Conservation (phyloP, 2,329 filamentous ascomycete species). For the Sporothrix protearum region DNA sequence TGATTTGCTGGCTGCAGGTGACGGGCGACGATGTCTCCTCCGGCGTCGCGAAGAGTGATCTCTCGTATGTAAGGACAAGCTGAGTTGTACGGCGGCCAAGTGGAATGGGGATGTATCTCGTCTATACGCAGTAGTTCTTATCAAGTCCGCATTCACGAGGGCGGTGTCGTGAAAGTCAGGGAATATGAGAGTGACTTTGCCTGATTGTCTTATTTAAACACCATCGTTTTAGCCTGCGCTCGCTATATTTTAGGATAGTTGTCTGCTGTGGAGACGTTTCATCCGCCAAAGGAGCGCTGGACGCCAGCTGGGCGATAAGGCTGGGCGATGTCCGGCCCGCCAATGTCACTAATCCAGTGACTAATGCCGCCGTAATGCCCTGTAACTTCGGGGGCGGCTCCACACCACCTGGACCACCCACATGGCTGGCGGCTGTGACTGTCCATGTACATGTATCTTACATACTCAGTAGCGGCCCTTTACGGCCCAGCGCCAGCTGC, state of each 20-base stretch:
- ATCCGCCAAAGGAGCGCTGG: background rate
- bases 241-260: background rate
- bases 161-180: background rate
- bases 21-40: background rate
- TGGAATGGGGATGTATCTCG: background rate
- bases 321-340: background rate
- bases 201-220: background rate
- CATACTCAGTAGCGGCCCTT: background rate
- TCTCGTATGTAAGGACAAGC: background rate
- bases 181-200: background rate
- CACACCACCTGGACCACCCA: background rate
- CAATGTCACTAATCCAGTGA: background rate
- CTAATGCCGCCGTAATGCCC: slow-evolving; percentile 2
- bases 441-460: too few relatives aligned
- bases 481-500: slow-evolving; percentile 2
- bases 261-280: background rate
- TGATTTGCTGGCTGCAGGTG: slow-evolving; percentile 19
- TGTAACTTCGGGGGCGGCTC: background rate
- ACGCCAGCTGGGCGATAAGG: background rate
- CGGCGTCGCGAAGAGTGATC: background rate
- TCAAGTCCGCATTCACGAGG: background rate
- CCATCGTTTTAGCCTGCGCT: background rate
- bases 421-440: slow-evolving; percentile 2
- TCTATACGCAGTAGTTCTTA: background rate
- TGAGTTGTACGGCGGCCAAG: background rate